phyloP scores from a whole-genome alignment of 805 yeast genomes.

The Cyberlindnera veronae region DNA sequence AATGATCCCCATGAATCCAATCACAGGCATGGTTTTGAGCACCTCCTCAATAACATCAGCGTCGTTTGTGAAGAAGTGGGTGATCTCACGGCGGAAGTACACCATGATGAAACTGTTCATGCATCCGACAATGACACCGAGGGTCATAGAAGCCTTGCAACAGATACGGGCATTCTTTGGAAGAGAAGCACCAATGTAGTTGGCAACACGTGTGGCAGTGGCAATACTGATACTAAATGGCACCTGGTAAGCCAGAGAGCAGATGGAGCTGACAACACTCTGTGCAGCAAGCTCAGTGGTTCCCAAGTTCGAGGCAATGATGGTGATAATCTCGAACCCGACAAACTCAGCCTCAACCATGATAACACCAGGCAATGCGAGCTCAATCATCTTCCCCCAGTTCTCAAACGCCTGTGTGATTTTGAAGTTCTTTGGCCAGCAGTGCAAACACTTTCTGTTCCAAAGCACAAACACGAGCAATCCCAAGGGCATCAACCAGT shows the following conservation, averaged over 20 bases:
- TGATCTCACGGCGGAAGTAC: constrained; percentile 46
- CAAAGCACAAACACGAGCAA: constrained; percentile 28
- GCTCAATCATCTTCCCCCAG: constrained; percentile 46
- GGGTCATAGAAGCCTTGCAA: constrained; percentile 39
- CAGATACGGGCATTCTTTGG: constrained; percentile 44
- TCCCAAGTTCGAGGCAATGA: constrained; percentile 68
- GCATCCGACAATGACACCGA: constrained; percentile 43
- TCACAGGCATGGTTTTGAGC: constrained; percentile 53
- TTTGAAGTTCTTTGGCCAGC: constrained; percentile 48
- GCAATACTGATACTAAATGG: constrained; percentile 75
- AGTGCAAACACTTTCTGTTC: constrained; percentile 50
- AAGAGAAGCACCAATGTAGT: constrained; percentile 59
- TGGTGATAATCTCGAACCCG: constrained; percentile 69
- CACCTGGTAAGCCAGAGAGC: constrained; percentile 61
- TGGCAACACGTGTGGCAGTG: constrained; percentile 68
- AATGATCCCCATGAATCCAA: constrained; percentile 63
- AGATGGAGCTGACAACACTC: constrained; percentile 63
- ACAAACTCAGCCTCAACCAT: constrained; percentile 75
- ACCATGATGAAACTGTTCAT: constrained; percentile 49
- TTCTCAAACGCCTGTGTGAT: constrained; percentile 45
- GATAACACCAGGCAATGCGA: constrained; percentile 69
- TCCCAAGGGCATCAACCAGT: constrained; percentile 56
- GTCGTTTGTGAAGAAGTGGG: constrained; percentile 59
- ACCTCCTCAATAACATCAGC: constrained; percentile 51
- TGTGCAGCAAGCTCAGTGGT: constrained; percentile 70